phyloP scores from a whole-genome alignment of 73 alveolate species.

The Paramecium sonneborni region DNA sequence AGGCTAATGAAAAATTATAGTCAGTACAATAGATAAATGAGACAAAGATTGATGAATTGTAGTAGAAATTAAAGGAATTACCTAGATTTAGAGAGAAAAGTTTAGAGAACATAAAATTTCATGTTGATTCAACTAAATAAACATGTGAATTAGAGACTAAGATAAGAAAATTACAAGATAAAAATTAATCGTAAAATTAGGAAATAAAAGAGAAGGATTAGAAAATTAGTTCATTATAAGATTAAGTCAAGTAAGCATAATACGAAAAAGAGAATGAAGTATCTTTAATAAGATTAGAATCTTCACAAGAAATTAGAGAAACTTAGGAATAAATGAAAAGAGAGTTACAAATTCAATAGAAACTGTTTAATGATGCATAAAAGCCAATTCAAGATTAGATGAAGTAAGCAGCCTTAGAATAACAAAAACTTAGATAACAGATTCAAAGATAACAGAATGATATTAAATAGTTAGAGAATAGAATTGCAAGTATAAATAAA shows the following conservation, averaged over 20 bases:
- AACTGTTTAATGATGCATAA: conserved; percentile 25
- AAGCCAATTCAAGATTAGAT: conserved; percentile 4
- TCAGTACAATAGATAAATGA: not conserved
- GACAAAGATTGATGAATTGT: not conserved
- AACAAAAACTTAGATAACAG: not conserved
- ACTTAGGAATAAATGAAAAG: not conserved
- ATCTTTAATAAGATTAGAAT: not conserved
- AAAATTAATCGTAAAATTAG: not conserved
- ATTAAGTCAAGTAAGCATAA: not conserved
- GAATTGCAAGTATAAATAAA: not conserved
- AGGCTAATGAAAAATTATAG: not conserved
- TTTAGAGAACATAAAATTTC: conserved; percentile 7
- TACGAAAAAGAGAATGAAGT: not conserved
- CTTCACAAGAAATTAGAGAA: not conserved
- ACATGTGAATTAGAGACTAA: conserved; percentile 15
- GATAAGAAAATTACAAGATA: conserved; percentile 4
- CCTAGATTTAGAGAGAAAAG: conserved; percentile 1
- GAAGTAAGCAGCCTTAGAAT: not conserved
- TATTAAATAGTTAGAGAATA: not conserved
- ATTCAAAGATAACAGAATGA: not conserved
- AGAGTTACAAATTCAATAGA: not conserved
- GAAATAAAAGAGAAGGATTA: not conserved
- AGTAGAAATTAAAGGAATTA: not conserved
- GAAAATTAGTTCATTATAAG: not conserved
- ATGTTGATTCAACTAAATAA: conserved; percentile 1